Evolutionary conservation across 495 filamentous ascomycete species (phyloP), one percentile per base, ranked within the genome.

Genomic region (Aspergillus asperescens): DNA sequence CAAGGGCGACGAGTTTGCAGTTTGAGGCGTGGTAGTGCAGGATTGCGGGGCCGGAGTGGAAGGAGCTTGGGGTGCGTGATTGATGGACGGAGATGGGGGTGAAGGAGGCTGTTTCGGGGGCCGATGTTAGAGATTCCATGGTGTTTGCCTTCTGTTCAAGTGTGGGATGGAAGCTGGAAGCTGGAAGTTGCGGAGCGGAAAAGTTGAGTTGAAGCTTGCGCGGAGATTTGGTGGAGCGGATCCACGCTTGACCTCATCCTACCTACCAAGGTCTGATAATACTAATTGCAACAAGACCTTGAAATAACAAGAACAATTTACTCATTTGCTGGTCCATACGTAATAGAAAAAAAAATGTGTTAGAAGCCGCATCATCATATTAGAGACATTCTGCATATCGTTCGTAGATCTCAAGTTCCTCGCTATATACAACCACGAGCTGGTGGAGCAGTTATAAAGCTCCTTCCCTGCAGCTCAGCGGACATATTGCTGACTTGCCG

Each of bases 61-160:
- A 98, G 24, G 85, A 90, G 43, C 73, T 67, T 0, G 93, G 93
- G 7, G 93, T 98, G 54, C 84, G 83, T 23, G 85, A 82, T 64
- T 95, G 89, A 69, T 95, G 88, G 49, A 86, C 83, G 15, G 79
- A 72, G 38, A 98, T 79, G 8, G 83, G 76, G 22, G 81, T 86
- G 75, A 89, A 96, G 60, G 73, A 73, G 23, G 69, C 68, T 7
- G 73, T 54, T 6, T 71, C 61, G 1, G 85, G 86, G 5, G 75
- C 44, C 3, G 57, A 52, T 39, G 63, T 70, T 16, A 85, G 71
- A 16, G 72, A 47, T 63, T 81, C 77, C 74, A 83, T 35, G 38
- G 18, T 44, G 29, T 6, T 57, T 37, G 31, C 23, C 37, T 10
- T 27, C n/a, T 15, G 5, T 35, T 35, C 1, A 10, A 20, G 19